Conservation (phyloP, 768 basidiomycete genomes). For the Auriscalpium vulgare region DNA sequence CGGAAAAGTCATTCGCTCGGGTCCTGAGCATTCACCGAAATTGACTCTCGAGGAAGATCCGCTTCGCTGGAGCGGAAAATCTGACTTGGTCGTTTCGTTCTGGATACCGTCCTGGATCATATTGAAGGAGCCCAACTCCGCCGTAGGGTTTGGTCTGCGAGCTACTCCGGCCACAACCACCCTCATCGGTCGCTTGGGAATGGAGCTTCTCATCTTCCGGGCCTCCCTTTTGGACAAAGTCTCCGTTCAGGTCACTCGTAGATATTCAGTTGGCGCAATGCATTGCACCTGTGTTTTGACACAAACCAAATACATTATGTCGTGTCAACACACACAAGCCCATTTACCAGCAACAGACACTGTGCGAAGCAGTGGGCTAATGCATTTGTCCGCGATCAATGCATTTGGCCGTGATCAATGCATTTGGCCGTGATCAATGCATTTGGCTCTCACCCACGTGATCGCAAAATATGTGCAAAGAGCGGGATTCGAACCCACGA, state of each 20-base stretch:
- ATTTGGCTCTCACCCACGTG: too few species aligned
- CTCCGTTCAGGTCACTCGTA: not conserved
- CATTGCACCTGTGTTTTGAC: too few species aligned
- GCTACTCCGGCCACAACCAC: conserved; percentile 20
- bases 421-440: too few species aligned
- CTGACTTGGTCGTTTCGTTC: conserved; percentile 16
- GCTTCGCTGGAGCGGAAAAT: conserved; percentile 7
- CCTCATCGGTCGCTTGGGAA: conserved; percentile 17
- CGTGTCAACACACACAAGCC: too few species aligned
- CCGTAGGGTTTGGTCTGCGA: conserved; percentile 1
- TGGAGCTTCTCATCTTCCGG: not conserved
- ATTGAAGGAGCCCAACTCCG: conserved; percentile 10
- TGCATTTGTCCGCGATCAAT: too few species aligned
- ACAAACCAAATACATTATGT: too few species aligned
- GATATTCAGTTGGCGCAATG: too few species aligned
- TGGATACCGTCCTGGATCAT: conserved; percentile 22
- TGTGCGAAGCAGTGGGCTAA: too few species aligned
- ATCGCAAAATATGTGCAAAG: too few species aligned
- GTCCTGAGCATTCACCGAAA: not conserved
- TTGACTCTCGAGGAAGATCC: not conserved
- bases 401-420: too few species aligned
- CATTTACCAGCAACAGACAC: too few species aligned
- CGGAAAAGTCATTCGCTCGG: conserved; percentile 5
- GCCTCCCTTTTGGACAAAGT: not conserved
- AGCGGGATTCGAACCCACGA: too few species aligned